These are phyloP conservation scores for Irpex sp. DNA, from an alignment of 1,284 basidiomycete species.

Conservation along the genomic window DNA sequence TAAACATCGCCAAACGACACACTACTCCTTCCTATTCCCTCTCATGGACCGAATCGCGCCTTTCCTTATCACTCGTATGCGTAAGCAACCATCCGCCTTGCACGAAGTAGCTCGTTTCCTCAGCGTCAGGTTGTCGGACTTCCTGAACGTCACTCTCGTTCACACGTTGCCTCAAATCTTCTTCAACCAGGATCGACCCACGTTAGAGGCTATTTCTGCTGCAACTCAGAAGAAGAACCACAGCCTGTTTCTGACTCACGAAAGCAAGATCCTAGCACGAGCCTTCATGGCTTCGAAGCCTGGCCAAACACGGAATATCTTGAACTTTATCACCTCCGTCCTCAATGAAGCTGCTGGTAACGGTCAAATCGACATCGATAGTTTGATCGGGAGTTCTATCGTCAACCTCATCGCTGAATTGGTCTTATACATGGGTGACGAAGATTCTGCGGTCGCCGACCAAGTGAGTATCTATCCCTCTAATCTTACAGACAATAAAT, in stretches of 20 bases:
- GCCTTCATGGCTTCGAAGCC: constrained; percentile 59
- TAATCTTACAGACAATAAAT: constrained; percentile 1
- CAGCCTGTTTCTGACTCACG: constrained; percentile 55
- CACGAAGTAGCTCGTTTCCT: constrained; percentile 62
- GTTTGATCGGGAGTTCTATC: constrained; percentile 58
- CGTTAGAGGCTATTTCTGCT: constrained; percentile 38
- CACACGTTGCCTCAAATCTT: constrained; percentile 72
- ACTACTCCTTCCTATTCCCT: constrained; percentile 67
- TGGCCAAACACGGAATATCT: constrained; percentile 46
- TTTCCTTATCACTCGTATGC: constrained; percentile 57
- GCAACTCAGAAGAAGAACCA: constrained; percentile 44
- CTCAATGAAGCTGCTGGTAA: constrained; percentile 33
- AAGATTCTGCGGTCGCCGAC: constrained; percentile 38
- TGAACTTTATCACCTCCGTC: constrained; percentile 58
- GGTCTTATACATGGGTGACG: constrained; percentile 72
- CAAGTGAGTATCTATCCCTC: constrained; percentile 33
- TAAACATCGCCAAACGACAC: constrained; percentile 55
- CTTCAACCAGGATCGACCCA: constrained; percentile 45
- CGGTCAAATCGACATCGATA: constrained; percentile 39
- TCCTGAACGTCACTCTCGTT: constrained; percentile 62
- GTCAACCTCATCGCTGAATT: constrained; percentile 68
- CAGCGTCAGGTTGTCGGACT: constrained; percentile 48
- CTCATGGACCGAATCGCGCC: constrained; percentile 67
- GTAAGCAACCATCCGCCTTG: constrained; percentile 53
- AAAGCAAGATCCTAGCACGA: constrained; percentile 65